Evolutionary conservation across 2,329 filamentous ascomycete species (phyloP).

Genomic region (Penicillium nordicum): DNA sequence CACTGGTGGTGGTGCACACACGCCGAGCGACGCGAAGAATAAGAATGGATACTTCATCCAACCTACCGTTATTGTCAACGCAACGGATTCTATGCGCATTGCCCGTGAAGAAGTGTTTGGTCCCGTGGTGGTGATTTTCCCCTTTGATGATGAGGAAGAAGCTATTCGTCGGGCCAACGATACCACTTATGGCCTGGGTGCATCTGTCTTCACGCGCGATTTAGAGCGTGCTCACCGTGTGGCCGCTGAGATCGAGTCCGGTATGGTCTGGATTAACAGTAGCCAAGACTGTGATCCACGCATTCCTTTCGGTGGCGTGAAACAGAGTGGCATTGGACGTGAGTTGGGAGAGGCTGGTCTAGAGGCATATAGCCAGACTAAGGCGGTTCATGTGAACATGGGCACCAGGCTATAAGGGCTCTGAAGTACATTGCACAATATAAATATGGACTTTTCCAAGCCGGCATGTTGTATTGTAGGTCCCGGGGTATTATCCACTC

Average conservation of each 20-base stretch:
- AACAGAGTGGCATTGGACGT: conserved; percentile 50
- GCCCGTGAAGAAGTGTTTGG: conserved; percentile 46
- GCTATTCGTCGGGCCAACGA: conserved; percentile 40
- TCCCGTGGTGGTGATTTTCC: conserved; percentile 40
- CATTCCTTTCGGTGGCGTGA: conserved; percentile 45
- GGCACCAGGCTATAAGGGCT: conserved; percentile 28
- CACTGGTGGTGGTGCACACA: conserved; percentile 36
- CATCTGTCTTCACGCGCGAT: conserved; percentile 43
- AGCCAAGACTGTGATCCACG: conserved; percentile 42
- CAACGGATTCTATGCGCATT: conserved; percentile 37
- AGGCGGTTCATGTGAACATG: conserved; percentile 44
- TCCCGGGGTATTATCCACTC: no score
- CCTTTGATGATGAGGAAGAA: conserved; percentile 41
- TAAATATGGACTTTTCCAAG: background rate
- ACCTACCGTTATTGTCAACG: conserved; percentile 39
- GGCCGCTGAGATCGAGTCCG: conserved; percentile 42
- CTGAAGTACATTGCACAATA: background rate
- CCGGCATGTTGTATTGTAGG: background rate
- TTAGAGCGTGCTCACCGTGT: conserved; percentile 43
- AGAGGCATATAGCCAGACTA: conserved; percentile 40
- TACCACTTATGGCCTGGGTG: conserved; percentile 43
- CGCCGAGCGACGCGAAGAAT: conserved; percentile 29
- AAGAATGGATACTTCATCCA: conserved; percentile 42
- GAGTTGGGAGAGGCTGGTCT: conserved; percentile 45
- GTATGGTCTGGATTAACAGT: conserved; percentile 49